These are phyloP conservation scores for Cryptococcus floricola DNA, from an alignment of 1,284 basidiomycete species.

Conservation along the genomic window DNA sequence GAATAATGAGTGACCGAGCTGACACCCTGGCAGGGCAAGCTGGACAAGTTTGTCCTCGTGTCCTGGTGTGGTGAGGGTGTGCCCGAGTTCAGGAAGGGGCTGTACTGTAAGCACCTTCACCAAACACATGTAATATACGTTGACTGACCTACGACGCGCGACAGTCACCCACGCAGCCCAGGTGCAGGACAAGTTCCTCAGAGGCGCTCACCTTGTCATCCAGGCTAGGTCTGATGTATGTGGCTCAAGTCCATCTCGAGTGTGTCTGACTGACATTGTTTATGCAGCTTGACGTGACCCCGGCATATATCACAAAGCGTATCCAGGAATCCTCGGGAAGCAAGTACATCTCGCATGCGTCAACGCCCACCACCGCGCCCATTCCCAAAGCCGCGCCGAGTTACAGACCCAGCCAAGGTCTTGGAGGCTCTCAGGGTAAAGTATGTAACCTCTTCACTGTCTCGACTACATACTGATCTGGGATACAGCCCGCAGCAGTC, in stretches of 20 bases:
- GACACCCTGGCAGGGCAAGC: slow-evolving; percentile 58
- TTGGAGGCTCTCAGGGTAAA: slow-evolving; percentile 43
- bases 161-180: slow-evolving; percentile 72
- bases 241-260: slow-evolving; percentile 3
- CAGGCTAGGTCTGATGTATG: slow-evolving; percentile 83
- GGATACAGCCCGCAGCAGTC: slow-evolving; percentile 25
- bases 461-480: neutral
- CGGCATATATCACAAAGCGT: slow-evolving; percentile 74
- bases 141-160: neutral
- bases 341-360: slow-evolving; percentile 59
- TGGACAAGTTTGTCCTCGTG: slow-evolving; percentile 87
- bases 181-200: slow-evolving; percentile 70
- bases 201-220: slow-evolving; percentile 83
- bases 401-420: slow-evolving; percentile 42
- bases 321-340: slow-evolving; percentile 90
- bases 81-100: slow-evolving; percentile 83
- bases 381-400: slow-evolving; percentile 35
- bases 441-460: slow-evolving; percentile 14
- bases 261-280: neutral
- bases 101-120: slow-evolving; percentile 60
- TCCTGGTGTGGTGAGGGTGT: slow-evolving; percentile 97
- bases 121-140: neutral
- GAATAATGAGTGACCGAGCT: neutral
- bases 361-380: slow-evolving; percentile 25
- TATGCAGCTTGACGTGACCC: slow-evolving; percentile 73